Conservation (phyloP, 306 rosid species). For the Myrica gale region DNA sequence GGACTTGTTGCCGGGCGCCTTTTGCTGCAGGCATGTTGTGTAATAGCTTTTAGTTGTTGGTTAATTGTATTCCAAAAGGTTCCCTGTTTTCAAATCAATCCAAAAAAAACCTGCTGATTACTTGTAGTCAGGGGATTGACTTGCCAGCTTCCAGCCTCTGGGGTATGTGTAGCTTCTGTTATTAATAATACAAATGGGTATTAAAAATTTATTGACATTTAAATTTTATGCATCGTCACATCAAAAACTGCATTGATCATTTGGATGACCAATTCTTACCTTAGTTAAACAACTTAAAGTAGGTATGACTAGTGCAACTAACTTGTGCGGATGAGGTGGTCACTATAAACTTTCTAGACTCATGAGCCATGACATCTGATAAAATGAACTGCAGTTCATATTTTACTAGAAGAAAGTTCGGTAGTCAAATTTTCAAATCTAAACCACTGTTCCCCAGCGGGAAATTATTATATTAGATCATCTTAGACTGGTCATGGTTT, state of each 20-base stretch:
- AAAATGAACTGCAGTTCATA: too few relatives aligned
- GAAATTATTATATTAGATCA: not conserved
- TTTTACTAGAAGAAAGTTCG: not conserved
- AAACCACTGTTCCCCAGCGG: not conserved
- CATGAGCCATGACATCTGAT: not conserved
- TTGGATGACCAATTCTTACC: not conserved
- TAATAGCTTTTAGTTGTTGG: not conserved
- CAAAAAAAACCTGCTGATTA: not conserved
- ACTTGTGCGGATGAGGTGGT: not conserved
- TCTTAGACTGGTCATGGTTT: not conserved
- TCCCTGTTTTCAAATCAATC: not conserved
- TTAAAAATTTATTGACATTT: not conserved
- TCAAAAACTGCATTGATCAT: not conserved
- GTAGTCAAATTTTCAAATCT: not conserved
- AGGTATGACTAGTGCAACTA: not conserved
- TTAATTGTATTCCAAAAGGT: not conserved
- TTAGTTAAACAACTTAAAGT: not conserved
- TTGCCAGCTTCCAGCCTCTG: constrained; percentile 2
- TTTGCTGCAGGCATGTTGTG: constrained; percentile 50
- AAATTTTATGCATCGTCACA: too few relatives aligned
- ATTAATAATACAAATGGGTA: not conserved
- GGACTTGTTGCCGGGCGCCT: constrained; percentile 85
- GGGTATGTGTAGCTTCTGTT: not conserved
- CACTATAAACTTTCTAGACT: not conserved
- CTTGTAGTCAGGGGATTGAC: not conserved